phyloP scores from a whole-genome alignment of 2,329 filamentous ascomycete genomes.

The Hypoxylon sp. region DNA sequence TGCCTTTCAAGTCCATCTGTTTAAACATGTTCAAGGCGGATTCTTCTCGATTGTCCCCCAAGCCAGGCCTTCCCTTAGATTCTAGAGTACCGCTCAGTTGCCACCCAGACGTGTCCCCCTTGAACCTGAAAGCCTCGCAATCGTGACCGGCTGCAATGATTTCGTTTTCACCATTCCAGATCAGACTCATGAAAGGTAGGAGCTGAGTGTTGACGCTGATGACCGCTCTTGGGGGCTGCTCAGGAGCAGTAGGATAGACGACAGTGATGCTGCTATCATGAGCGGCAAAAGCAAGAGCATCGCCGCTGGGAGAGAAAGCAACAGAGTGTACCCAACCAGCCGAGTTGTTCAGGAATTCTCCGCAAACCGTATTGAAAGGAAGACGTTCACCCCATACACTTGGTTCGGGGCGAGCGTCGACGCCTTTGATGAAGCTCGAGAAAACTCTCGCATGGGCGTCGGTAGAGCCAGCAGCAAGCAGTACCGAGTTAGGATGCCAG shows the following conservation, averaged over 20 bases:
- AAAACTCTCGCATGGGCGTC: conserved; percentile 96
- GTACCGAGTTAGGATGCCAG: conserved; percentile 97
- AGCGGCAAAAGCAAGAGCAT: conserved; percentile 91
- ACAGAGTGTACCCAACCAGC: conserved; percentile 97
- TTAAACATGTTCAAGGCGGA: conserved; percentile 97
- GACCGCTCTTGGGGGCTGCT: conserved; percentile 89
- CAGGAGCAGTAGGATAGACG: conserved; percentile 90
- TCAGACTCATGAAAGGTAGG: conserved; percentile 88
- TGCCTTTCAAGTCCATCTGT: conserved; percentile 98
- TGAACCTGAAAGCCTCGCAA: conserved; percentile 88
- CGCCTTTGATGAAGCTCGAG: conserved; percentile 94
- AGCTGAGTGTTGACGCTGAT: conserved; percentile 89
- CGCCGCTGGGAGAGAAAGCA: conserved; percentile 89
- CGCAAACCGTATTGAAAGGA: conserved; percentile 98
- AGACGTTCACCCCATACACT: conserved; percentile 93
- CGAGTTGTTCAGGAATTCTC: conserved; percentile 94
- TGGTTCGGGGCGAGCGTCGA: conserved; percentile 85
- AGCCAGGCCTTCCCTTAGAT: conserved; percentile 69
- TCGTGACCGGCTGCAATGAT: conserved; percentile 95
- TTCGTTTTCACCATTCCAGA: conserved; percentile 92
- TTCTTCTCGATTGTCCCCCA: conserved; percentile 77
- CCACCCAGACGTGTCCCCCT: conserved; percentile 83
- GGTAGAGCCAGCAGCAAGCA: conserved; percentile 94
- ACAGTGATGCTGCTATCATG: conserved; percentile 98
- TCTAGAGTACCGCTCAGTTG: conserved; percentile 83